Evolutionary conservation across 345 rosid species (phyloP), one percentile per base, ranked within the genome.

Genomic region (Acer yangbiense): DNA sequence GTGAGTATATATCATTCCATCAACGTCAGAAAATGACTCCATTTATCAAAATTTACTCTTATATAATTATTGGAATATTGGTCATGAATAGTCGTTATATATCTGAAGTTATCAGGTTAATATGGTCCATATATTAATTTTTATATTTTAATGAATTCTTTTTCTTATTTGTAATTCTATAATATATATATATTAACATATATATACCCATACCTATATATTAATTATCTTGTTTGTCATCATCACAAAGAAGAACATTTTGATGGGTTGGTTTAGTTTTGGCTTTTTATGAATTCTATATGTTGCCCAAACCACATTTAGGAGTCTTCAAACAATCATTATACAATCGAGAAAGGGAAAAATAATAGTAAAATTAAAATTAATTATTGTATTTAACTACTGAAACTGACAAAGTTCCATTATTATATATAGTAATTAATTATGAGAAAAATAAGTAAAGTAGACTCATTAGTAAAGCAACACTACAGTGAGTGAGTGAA

Each of bases 251-350:
- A 50, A 61, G 3, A 17, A 8, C 10, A 20, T 58, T 7, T 12
- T 12, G 3, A 61, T 43, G 14, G 21, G 41, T 61, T 61, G 50
- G 55, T 4, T 74, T 63, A 46, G 69, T 23, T 63, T 74, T 46
- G 61, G 27, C 69, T 4, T 63, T 74, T 63, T 23, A 9, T 25
- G 13, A 48, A 27, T 55, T 71, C 29, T 54, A 0, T 43, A 43
- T 43, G 46, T 43, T 43, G 46, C 6, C 46, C 46, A 3, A 69
- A 46, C 72, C 7, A 17, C 7, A 12, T 68, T 68, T 10, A 46
- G 39, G 75, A 43, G 39, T 21, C 57, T 23, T 18, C 65, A 60
- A 41, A 73, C 43, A 60, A 43, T 73, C 55, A 61, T 43, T 58
- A 21, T n/a, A 41, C 7, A 20, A 14, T 61, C 7, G 9, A n/a